Conservation (phyloP, 1,139 yeast species). For the Candida labiduridarum region DNA sequence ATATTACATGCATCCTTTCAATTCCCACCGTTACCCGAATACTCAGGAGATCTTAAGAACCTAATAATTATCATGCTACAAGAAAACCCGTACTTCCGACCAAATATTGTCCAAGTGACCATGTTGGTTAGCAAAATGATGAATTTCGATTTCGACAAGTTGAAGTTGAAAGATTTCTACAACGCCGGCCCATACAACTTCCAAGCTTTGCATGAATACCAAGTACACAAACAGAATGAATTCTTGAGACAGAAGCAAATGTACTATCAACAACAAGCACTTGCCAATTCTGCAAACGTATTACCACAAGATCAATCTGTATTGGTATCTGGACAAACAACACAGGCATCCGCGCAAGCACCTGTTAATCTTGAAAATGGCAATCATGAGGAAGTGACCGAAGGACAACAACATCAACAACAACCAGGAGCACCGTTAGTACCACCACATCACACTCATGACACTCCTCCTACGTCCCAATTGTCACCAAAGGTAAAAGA, state of each 20-base stretch:
- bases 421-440: neutral
- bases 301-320: conserved; percentile 1
- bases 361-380: neutral
- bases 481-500: conserved; percentile 4
- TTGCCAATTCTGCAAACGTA: conserved; percentile 12
- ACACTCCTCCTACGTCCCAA: neutral
- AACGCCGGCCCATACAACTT: conserved; percentile 44
- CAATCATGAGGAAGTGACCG: neutral
- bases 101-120: conserved; percentile 75
- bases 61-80: conserved; percentile 78
- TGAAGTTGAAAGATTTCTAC: conserved; percentile 41
- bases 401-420: neutral
- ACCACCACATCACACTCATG: neutral
- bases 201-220: conserved; percentile 49
- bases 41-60: conserved; percentile 65
- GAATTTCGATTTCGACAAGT: conserved; percentile 29
- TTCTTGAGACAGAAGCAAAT: conserved; percentile 38
- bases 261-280: conserved; percentile 34
- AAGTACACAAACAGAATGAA: conserved; percentile 41
- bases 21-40: conserved; percentile 58
- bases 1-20: conserved; percentile 67
- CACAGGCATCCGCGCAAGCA: conserved; percentile 1
- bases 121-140: conserved; percentile 39
- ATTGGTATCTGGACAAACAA: neutral
- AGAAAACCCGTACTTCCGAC: conserved; percentile 79